These are phyloP conservation scores for Plasmodium blacklocki DNA, from an alignment of 169 alveolate genomes.

Conservation along the genomic window DNA sequence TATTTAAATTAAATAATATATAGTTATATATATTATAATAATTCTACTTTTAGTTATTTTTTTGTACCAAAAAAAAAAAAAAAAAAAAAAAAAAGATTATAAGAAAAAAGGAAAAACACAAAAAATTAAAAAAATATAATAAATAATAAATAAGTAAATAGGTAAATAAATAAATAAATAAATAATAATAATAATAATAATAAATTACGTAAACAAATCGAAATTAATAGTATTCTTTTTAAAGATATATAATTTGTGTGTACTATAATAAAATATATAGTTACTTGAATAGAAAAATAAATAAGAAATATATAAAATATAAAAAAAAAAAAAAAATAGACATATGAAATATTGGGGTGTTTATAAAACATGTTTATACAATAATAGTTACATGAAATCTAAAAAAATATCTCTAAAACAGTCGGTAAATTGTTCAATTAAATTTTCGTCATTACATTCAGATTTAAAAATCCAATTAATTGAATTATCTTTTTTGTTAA, in stretches of 20 bases:
- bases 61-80: constrained; percentile 25
- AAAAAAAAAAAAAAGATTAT: not conserved
- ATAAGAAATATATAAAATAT: not conserved
- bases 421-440: constrained; percentile 60
- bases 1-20: too few relatives aligned
- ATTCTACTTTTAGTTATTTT: too few relatives aligned
- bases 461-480: constrained; percentile 72
- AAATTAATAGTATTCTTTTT: not conserved
- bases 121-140: constrained; percentile 1
- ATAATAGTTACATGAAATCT: constrained; percentile 48
- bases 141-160: not conserved
- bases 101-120: not conserved
- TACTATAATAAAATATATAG: not conserved
- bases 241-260: not conserved
- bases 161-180: not conserved
- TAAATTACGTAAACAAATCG: not conserved
- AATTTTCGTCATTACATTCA: constrained; percentile 21
- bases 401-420: constrained; percentile 71
- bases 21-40: too few relatives aligned
- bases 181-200: not conserved
- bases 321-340: constrained; percentile 2
- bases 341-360: not conserved
- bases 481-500: constrained; percentile 57
- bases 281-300: not conserved
- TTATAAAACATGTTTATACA: not conserved